Base-by-base conservation (phyloP, 495 filamentous ascomycete genomes). In the Penicillium waksmanii region DNA sequence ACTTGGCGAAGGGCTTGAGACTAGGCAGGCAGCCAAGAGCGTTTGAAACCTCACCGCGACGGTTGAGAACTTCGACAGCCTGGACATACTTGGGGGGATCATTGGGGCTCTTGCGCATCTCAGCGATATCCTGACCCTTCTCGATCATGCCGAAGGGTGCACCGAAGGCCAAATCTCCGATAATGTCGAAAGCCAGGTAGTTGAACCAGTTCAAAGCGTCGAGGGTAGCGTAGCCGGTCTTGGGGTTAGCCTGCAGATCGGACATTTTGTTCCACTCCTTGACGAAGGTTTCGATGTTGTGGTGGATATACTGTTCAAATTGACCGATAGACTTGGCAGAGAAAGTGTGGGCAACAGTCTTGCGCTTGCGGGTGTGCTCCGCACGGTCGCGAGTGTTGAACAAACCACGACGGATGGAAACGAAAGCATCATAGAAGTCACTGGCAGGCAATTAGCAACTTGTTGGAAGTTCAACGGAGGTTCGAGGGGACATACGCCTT, bases 151-250 rank as follows among this genome's bases (percentile, higher is more conserved):
- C 80, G 62, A 84, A 84, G 31, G 81, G 81, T 18, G 78, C 78
- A 42, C 81, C 81, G 58, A 84, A 84, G 21, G 81, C 81, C 42
- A 82, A 60, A 23, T 81, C 78, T 5, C 92, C 92, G 62, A 97
- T 97, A 54, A 95, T 91, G 64, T 97, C 93, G 63, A 97, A 97
- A 43, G 93, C 93, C 10, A 96, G 82, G 71, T 89, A 96, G 76
- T 97, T 97, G 83, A 94, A 95, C 93, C 93, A 97, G 68, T 92
- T 83, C 27, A 97, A 81, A 49, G 87, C 89, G 67, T 96, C 92
- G 47, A 96, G 73, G 56, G 85, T 79, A 10, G 79, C 82, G 64
- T 81, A 90, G 19, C 76, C 78, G 43, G 69, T 77, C 57, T 72
- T 72, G 15, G 76, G 74, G 63, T 70, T 81, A 65, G 53, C 77